Base-by-base conservation (phyloP, 768 basidiomycete species). In the Punctularia strigosozonata region DNA sequence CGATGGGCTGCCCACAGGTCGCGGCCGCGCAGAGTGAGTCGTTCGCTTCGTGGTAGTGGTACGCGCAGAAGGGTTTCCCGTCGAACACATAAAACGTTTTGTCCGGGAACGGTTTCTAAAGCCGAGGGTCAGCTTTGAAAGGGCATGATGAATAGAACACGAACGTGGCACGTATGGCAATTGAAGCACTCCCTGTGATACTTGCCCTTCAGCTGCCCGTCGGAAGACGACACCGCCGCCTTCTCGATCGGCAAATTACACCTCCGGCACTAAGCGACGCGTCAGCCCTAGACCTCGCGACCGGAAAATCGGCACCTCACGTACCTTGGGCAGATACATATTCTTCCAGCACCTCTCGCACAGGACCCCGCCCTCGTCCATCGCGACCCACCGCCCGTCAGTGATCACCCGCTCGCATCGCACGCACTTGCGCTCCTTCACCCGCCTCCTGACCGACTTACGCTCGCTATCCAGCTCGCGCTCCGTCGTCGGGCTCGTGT, bases 321-420 rank as follows among this genome's bases (percentile, higher is more conserved):
- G 30, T 45, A 84, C 87, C 66, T 89, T 90, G 44, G 91, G 91
- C 45, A 95, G 60, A 63, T 94, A 95, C 80, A 92, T 83, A 51
- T 84, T 78, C 68, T 94, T 95, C 91, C 91, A 95, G 57, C 91
- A 92, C 50, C 59, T 61, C 53, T 91, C 92, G 57, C 92, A 95
- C 49, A 95, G 60, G 25, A 89, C 77, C 26, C 61, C 73, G 41
- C 73, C 80, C n/a, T 66, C 71, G 54, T 80, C 88, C 59, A 77
- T 78, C 52, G 66, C 69, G 43, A 87, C 81, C 88, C 80, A 92
- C 48, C 83, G 64, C 46, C 82, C 80, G 54, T 89, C 82, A 25
- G 81, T 78, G 40, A 94, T 80, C 45, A 49, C 60, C 54, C 68
- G 69, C 39, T 65, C 56, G 58, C 91, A 95, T 46, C 76, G 72